A percentile compares a stretch with the other conserved stretches of the same genome.
These are phyloP conservation scores for Saturnispora saitoi DNA, from an alignment of 805 yeast genomes.

Conservation along the genomic window DNA sequence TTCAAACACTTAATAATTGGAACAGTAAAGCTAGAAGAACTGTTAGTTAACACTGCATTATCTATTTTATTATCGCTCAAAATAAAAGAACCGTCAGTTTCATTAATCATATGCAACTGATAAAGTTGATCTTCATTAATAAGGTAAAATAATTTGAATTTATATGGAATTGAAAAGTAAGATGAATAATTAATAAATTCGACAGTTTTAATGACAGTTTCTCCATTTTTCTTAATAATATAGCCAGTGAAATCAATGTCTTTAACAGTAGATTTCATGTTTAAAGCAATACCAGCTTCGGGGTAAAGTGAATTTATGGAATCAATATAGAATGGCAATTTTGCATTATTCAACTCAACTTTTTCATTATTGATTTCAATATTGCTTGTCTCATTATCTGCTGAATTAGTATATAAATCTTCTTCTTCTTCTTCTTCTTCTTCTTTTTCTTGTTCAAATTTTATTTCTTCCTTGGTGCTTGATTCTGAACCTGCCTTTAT, in stretches of 20 bases:
- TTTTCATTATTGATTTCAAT: background rate
- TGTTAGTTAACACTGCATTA: background rate
- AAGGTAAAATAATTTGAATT: background rate
- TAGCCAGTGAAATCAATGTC: background rate
- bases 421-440: background rate
- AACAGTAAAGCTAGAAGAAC: background rate
- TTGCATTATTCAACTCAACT: background rate
- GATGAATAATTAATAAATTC: background rate
- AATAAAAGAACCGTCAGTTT: conserved; percentile 2
- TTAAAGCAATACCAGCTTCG: background rate
- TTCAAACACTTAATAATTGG: background rate
- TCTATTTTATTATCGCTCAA: background rate
- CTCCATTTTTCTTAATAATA: background rate
- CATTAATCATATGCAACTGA: conserved; percentile 1
- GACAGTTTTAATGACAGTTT: background rate
- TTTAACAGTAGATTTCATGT: background rate
- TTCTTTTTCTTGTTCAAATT: background rate
- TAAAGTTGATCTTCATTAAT: conserved; percentile 1
- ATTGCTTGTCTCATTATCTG: background rate
- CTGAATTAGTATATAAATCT: background rate
- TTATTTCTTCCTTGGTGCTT: too few species aligned
- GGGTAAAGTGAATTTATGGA: background rate
- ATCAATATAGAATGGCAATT: background rate
- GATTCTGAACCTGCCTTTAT: background rate
- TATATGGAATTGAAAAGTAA: background rate